These are phyloP conservation scores for Xerophyta viscosa DNA, from an alignment of 106 monocot genomes.

Conservation along the genomic window DNA sequence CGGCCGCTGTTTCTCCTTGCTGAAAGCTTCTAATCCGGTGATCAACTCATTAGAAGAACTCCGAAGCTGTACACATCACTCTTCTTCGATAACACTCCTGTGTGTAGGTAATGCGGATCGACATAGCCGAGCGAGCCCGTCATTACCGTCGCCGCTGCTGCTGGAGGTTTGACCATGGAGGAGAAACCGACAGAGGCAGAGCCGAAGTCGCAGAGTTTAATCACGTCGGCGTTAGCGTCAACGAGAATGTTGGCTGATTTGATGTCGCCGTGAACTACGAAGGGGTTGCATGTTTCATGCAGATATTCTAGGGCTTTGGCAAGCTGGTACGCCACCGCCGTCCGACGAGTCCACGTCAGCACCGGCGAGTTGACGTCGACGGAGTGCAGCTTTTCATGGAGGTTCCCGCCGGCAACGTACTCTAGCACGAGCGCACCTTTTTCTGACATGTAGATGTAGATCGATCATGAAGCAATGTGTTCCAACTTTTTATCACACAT, in stretches of 20 bases:
- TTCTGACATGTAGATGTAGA: no score
- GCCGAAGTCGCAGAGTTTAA: constrained; percentile 73
- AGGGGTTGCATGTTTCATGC: constrained; percentile 28
- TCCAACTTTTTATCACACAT: no score
- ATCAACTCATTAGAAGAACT: constrained; percentile 57
- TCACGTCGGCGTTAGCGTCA: constrained; percentile 8
- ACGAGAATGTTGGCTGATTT: constrained; percentile 63
- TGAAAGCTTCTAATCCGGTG: constrained; percentile 36
- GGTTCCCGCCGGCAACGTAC: constrained; percentile 12
- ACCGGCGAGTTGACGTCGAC: background rate
- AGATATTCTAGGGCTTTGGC: constrained; percentile 47
- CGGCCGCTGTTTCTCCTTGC: constrained; percentile 13
- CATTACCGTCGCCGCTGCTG: background rate
- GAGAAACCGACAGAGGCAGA: constrained; percentile 55
- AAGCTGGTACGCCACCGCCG: constrained; percentile 28
- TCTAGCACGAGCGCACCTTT: constrained; percentile 11
- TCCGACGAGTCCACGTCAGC: constrained; percentile 42
- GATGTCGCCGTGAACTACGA: constrained; percentile 58
- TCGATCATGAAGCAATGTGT: background rate
- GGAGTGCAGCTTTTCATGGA: constrained; percentile 26
- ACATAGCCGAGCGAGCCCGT: constrained; percentile 30
- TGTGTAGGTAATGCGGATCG: constrained; percentile 24
- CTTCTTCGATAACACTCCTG: constrained; percentile 45
- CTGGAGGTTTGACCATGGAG: constrained; percentile 7
- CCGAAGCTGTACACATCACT: constrained; percentile 82